phyloP scores from a whole-genome alignment of 441 rosid species.

The Pelargonium myrrhifolium region DNA sequence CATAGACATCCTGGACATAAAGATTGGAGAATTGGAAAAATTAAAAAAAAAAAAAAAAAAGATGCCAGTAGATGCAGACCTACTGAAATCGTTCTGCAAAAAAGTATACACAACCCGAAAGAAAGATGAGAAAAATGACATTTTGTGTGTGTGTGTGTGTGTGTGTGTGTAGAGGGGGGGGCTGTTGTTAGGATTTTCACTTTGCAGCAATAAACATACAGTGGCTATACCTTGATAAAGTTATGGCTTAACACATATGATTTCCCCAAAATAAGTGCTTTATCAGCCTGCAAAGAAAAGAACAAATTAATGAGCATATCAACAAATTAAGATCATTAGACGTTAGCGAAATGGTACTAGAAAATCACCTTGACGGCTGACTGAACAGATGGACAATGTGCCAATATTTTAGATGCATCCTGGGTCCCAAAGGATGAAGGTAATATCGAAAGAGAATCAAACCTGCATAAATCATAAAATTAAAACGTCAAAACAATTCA shows the following conservation, averaged over 20 bases:
- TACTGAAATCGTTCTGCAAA: not conserved
- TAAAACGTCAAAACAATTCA: not conserved
- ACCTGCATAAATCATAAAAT: slow-evolving; percentile 45
- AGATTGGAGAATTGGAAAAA: not conserved
- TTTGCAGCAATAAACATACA: too few species aligned
- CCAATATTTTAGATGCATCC: slow-evolving; percentile 76
- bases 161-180: too few species aligned
- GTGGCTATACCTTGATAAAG: slow-evolving; percentile 63
- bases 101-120: too few species aligned
- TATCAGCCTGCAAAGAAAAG: slow-evolving; percentile 50
- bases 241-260: slow-evolving; percentile 66
- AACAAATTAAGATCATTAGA: slow-evolving; percentile 8
- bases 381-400: slow-evolving; percentile 66
- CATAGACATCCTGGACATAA: slow-evolving; percentile 58
- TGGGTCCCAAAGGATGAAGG: slow-evolving; percentile 59
- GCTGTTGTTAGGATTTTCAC: too few species aligned
- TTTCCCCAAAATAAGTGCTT: slow-evolving; percentile 64
- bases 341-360: slow-evolving; percentile 8
- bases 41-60: not conserved
- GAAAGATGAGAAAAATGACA: too few species aligned
- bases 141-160: too few species aligned
- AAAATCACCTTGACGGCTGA: slow-evolving; percentile 64
- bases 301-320: slow-evolving; percentile 17
- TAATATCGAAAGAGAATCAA: slow-evolving; percentile 76
- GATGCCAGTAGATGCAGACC: not conserved